Conservation (phyloP, 2,329 filamentous ascomycete genomes). For the Trichoderma harzianum region DNA sequence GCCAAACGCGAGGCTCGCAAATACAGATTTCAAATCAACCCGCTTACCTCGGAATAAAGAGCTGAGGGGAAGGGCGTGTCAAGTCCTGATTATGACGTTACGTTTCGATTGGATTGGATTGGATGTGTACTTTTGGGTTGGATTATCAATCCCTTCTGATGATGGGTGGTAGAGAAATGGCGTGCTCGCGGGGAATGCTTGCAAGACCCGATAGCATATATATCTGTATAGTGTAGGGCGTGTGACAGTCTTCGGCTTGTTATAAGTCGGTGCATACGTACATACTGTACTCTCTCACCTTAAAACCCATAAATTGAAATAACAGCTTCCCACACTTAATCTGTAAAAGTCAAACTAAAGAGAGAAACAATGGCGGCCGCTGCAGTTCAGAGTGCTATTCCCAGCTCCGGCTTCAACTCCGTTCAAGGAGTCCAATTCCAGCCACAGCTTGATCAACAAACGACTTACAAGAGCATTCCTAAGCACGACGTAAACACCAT, state of each 20-base stretch:
- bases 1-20: neutral
- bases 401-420: conserved; percentile 14
- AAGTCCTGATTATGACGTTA: conserved; percentile 5
- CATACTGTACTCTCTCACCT: neutral
- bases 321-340: neutral
- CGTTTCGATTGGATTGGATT: neutral
- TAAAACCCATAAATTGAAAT: neutral
- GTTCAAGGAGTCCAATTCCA: conserved; percentile 8
- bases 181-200: conserved; percentile 24
- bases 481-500: conserved; percentile 33
- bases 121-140: conserved; percentile 7
- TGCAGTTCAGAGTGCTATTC: conserved; percentile 22
- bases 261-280: neutral
- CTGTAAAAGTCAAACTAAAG: neutral
- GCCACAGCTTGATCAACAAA: conserved; percentile 8
- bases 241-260: neutral
- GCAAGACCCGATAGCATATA: neutral
- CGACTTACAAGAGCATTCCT: neutral
- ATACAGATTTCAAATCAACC: conserved; percentile 10
- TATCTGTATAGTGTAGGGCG: neutral
- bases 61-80: conserved; percentile 1
- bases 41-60: neutral
- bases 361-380: conserved; percentile 25
- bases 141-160: conserved; percentile 27
- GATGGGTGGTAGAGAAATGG: conserved; percentile 21